Conservation (phyloP, 2,329 filamentous ascomycete genomes). For the Tympanopsis confertula region DNA sequence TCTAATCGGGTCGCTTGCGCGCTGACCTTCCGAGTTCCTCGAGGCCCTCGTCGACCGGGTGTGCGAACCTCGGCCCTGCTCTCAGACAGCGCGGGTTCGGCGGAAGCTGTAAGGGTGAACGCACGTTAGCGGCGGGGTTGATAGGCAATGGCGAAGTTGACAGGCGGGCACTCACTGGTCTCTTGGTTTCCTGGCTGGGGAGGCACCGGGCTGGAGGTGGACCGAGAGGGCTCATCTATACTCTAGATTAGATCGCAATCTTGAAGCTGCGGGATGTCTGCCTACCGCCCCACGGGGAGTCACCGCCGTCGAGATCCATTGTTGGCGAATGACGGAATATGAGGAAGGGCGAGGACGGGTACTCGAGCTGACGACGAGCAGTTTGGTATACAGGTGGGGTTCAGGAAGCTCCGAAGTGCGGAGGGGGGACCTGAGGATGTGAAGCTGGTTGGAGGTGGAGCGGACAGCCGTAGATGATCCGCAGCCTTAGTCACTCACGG, state of each 20-base stretch:
- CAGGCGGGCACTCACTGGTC: not conserved
- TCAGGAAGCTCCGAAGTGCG: too few relatives aligned
- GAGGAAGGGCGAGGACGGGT: too few relatives aligned
- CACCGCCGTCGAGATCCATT: not conserved
- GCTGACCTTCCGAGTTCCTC: constrained; percentile 27
- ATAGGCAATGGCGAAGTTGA: not conserved
- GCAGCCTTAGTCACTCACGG: too few relatives aligned
- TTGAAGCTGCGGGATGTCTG: not conserved
- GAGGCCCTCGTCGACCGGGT: not conserved
- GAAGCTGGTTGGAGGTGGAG: too few relatives aligned
- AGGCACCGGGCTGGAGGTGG: not conserved
- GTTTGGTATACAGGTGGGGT: too few relatives aligned
- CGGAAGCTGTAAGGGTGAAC: not conserved
- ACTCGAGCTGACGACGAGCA: too few relatives aligned
- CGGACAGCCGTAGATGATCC: too few relatives aligned
- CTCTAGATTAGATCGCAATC: not conserved
- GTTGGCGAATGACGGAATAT: too few relatives aligned
- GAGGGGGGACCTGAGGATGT: too few relatives aligned
- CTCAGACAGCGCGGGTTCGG: not conserved
- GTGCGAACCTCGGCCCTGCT: not conserved
- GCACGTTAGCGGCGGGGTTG: not conserved
- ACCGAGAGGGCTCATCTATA: not conserved
- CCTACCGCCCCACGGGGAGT: constrained; percentile 1
- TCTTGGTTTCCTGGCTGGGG: not conserved
- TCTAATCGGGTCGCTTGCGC: constrained; percentile 69